Percentiles rank a stretch among this genome's conserved stretches.
Evolutionary conservation across 2,329 filamentous ascomycete species (phyloP).

Genomic region (Plenodomus biglobosus): DNA sequence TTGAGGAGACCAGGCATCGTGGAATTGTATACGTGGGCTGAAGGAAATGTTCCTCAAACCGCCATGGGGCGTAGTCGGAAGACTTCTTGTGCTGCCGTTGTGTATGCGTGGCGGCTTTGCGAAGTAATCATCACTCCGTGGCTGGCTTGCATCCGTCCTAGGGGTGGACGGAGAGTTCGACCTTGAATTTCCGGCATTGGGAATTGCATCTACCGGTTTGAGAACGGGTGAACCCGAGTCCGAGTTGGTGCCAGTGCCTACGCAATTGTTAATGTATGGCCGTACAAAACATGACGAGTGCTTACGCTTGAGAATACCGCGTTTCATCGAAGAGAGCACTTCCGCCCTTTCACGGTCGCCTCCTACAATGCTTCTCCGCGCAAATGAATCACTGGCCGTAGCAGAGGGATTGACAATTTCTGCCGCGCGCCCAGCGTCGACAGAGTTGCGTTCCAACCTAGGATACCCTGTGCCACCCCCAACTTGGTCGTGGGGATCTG

Average conservation of each 20-base stretch:
- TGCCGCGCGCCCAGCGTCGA: slow-evolving; percentile 64
- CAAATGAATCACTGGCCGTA: slow-evolving; percentile 49
- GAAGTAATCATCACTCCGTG: slow-evolving; percentile 81
- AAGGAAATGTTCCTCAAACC: slow-evolving; percentile 68
- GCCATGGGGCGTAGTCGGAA: slow-evolving; percentile 74
- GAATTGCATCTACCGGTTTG: slow-evolving; percentile 62
- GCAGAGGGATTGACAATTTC: slow-evolving; percentile 42
- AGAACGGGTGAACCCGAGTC: slow-evolving; percentile 70
- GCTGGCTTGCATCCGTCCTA: slow-evolving; percentile 61
- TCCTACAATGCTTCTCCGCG: slow-evolving; percentile 86
- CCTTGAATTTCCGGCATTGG: slow-evolving; percentile 73
- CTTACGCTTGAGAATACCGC: slow-evolving; percentile 92
- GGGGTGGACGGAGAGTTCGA: slow-evolving; percentile 89
- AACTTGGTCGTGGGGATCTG: slow-evolving; percentile 65
- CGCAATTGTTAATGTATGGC: slow-evolving; percentile 17
- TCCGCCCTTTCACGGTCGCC: slow-evolving; percentile 89
- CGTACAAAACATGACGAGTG: background rate
- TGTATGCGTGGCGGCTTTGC: slow-evolving; percentile 70
- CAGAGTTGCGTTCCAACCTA: slow-evolving; percentile 77
- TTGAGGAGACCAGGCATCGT: slow-evolving; percentile 93
- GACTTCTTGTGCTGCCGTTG: slow-evolving; percentile 74
- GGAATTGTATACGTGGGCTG: slow-evolving; percentile 89
- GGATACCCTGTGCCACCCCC: slow-evolving; percentile 80
- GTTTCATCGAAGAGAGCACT: slow-evolving; percentile 86
- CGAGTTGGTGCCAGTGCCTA: slow-evolving; percentile 57